phyloP scores from a whole-genome alignment of 495 filamentous ascomycete genomes.

The Penicillium soppii region DNA sequence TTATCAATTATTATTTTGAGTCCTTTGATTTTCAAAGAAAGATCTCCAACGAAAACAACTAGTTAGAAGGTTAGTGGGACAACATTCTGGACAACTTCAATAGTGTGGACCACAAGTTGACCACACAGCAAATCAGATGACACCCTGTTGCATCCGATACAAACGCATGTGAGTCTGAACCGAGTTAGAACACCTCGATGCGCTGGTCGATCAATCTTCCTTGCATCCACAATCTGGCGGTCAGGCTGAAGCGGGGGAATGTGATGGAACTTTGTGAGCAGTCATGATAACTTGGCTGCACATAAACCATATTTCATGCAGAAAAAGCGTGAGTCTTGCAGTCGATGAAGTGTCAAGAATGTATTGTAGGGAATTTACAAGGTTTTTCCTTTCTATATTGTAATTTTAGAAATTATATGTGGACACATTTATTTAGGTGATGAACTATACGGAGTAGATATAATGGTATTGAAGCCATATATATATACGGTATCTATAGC shows the following conservation, averaged over 20 bases:
- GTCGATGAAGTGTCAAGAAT: constrained; percentile 5
- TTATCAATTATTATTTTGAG: not conserved
- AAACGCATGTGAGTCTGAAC: constrained; percentile 18
- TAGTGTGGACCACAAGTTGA: constrained; percentile 14
- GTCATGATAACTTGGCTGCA: constrained; percentile 7
- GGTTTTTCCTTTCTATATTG: too few species aligned
- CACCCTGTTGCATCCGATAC: constrained; percentile 14
- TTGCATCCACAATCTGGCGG: constrained; percentile 32
- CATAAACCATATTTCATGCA: not conserved
- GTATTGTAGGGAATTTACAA: not conserved
- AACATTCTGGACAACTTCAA: constrained; percentile 5
- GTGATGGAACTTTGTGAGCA: constrained; percentile 8
- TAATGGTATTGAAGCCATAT: too few species aligned
- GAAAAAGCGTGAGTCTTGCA: not conserved
- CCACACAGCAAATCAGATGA: constrained; percentile 14
- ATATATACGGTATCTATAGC: too few species aligned
- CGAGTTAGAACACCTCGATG: constrained; percentile 11
- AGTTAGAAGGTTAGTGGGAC: not conserved
- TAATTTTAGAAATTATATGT: too few species aligned
- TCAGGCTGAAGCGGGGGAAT: constrained; percentile 16
- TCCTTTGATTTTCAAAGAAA: too few species aligned
- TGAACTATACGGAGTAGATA: not conserved
- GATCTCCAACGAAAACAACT: not conserved
- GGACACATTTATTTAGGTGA: not conserved
- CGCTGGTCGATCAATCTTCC: constrained; percentile 24